phyloP scores from a whole-genome alignment of 495 filamentous ascomycete genomes.

The Hypoxylon fuscum region DNA sequence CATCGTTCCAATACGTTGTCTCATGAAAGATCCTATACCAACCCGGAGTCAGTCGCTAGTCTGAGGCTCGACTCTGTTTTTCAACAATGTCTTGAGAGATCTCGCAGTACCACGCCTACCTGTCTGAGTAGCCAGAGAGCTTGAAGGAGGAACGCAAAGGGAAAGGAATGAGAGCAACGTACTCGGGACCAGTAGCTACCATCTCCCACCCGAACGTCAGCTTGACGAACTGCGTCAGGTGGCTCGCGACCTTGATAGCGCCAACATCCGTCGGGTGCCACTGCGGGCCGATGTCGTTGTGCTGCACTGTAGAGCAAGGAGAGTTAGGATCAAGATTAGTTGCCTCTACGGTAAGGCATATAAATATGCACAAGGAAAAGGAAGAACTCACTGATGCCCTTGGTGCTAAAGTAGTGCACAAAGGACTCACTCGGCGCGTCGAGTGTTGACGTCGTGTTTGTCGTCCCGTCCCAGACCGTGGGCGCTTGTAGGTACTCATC shows the following conservation, averaged over 20 bases:
- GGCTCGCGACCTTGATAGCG: conserved; percentile 72
- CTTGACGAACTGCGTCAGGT: conserved; percentile 66
- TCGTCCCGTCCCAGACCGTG: conserved; percentile 54
- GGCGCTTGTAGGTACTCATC: conserved; percentile 54
- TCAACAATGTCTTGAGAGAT: not conserved
- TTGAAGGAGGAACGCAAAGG: not conserved
- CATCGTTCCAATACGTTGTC: conserved; percentile 69
- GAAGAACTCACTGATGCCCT: conserved; percentile 56
- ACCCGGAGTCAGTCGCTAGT: not conserved
- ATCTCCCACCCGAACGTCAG: conserved; percentile 68
- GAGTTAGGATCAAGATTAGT: not conserved
- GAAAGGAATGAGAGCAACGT: conserved; percentile 26
- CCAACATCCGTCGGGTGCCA: conserved; percentile 74
- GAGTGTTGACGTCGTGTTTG: conserved; percentile 49
- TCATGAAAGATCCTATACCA: conserved; percentile 63
- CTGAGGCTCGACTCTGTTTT: not conserved
- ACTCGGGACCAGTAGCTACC: conserved; percentile 67
- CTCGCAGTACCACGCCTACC: no score
- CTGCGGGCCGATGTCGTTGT: conserved; percentile 72
- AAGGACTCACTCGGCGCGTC: conserved; percentile 56
- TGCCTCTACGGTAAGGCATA: no score
- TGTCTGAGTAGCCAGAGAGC: not conserved
- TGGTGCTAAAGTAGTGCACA: conserved; percentile 75
- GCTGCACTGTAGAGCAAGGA: conserved; percentile 57
- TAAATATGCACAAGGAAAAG: no score